Evolutionary conservation across 2,329 filamentous ascomycete species (phyloP).

Genomic region (Stachybotrys elegans): DNA sequence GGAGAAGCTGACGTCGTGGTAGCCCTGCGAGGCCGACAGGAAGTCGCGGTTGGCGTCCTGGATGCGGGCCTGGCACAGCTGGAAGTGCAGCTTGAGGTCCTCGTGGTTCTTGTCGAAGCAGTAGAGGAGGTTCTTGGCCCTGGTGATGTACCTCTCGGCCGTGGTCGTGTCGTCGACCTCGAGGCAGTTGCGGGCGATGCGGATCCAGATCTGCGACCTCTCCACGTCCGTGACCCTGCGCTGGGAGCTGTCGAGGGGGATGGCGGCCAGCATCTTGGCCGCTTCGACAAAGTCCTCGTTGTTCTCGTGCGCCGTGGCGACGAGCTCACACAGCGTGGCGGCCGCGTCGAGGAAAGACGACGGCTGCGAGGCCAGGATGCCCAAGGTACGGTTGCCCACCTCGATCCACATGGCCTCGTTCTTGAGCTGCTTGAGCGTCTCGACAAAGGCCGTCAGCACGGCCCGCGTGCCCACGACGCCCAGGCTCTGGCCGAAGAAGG

Average conservation of each 20-base stretch:
- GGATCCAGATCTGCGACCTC: conserved; percentile 82
- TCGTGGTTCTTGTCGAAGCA: conserved; percentile 69
- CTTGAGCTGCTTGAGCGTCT: conserved; percentile 54
- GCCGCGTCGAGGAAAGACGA: conserved; percentile 79
- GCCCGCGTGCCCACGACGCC: conserved; percentile 72
- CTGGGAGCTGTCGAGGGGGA: conserved; percentile 85
- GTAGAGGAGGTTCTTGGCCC: conserved; percentile 88
- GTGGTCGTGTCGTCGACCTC: conserved; percentile 87
- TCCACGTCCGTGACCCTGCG: conserved; percentile 76
- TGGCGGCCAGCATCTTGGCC: conserved; percentile 72
- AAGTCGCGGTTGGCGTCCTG: conserved; percentile 87
- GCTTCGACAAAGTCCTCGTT: conserved; percentile 77
- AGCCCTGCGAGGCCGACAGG: conserved; percentile 79
- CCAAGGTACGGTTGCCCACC: conserved; percentile 69
- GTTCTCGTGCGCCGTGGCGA: conserved; percentile 77
- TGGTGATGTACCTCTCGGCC: conserved; percentile 86
- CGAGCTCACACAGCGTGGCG: conserved; percentile 69
- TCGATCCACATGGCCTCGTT: conserved; percentile 66
- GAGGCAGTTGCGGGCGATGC: conserved; percentile 89
- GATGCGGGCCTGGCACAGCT: conserved; percentile 88
- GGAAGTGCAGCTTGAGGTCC: conserved; percentile 76
- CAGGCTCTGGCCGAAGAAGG: conserved; percentile 62
- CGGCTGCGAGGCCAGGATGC: conserved; percentile 55
- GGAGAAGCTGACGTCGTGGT: conserved; percentile 81
- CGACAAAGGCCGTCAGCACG: conserved; percentile 63